Evolutionary conservation across 129 eudicot species (phyloP).

Genomic region (Lactuca sativa): DNA sequence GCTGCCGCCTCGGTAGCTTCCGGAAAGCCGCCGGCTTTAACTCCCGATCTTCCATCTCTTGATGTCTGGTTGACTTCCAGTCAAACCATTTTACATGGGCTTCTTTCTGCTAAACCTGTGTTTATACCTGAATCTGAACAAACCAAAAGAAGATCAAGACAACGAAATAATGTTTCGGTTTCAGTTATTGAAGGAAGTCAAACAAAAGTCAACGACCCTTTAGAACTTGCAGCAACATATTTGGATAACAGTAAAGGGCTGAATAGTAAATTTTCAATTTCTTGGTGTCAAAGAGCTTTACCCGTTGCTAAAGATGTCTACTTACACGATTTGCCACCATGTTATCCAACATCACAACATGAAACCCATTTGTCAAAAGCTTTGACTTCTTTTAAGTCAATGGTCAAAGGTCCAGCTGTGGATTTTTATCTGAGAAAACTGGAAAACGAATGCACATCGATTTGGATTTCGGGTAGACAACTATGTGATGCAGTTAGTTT

Average conservation of each 20-base stretch:
- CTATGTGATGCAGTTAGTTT: conserved; percentile 94
- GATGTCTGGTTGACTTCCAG: conserved; percentile 79
- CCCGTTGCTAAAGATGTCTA: conserved; percentile 87
- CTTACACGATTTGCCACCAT: conserved; percentile 67
- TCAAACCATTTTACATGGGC: conserved; percentile 54
- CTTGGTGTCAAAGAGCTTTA: conserved; percentile 78
- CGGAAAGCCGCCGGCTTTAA: conserved; percentile 48
- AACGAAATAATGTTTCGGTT: conserved; percentile 39
- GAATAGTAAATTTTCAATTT: conserved; percentile 61
- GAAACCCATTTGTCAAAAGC: conserved; percentile 70
- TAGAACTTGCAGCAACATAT: conserved; percentile 58
- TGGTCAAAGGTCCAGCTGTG: conserved; percentile 94
- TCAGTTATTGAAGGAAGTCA: conserved; percentile 30
- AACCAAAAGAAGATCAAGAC: conserved; percentile 41
- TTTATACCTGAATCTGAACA: conserved; percentile 34
- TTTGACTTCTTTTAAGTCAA: conserved; percentile 53
- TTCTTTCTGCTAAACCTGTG: conserved; percentile 63
- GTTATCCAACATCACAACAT: conserved; percentile 75
- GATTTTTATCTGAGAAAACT: conserved; percentile 54
- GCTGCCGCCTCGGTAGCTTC: conserved; percentile 93
- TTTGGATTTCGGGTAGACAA: conserved; percentile 89
- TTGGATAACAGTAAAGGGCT: conserved; percentile 60
- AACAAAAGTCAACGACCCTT: conserved; percentile 40
- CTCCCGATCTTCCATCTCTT: conserved; percentile 80
- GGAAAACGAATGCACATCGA: conserved; percentile 74